Evolutionary conservation across 305 asterid species (phyloP).

Genomic region (Fraxinus ornus): DNA sequence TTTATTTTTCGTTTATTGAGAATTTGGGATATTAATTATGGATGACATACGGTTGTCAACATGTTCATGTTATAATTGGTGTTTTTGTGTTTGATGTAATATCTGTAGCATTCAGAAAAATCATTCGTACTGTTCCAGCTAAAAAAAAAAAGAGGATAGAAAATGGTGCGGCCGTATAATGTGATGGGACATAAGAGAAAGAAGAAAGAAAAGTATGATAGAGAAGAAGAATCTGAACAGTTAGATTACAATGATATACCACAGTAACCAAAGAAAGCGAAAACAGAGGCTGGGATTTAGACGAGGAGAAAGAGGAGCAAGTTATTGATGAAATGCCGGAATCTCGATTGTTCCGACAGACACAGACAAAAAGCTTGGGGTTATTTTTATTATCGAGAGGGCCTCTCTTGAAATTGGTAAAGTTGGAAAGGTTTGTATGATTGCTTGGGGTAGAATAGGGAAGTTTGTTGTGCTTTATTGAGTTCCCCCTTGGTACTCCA

Average conservation of each 20-base stretch:
- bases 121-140: slow-evolving; percentile 9
- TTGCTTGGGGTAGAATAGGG: background rate
- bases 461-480: background rate
- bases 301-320: slow-evolving; percentile 38
- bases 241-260: slow-evolving; percentile 30
- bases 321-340: slow-evolving; percentile 51
- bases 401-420: slow-evolving; percentile 90
- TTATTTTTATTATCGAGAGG: slow-evolving; percentile 74
- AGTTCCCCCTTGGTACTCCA: background rate
- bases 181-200: slow-evolving; percentile 81
- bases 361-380: slow-evolving; percentile 47
- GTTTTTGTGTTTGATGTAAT: too few species aligned
- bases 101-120: too few species aligned
- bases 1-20: too few species aligned
- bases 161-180: slow-evolving; percentile 56
- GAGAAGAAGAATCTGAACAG: slow-evolving; percentile 36
- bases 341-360: slow-evolving; percentile 52
- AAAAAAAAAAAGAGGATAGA: background rate
- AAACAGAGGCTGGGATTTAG: slow-evolving; percentile 33
- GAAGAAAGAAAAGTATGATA: slow-evolving; percentile 61
- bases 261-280: slow-evolving; percentile 42
- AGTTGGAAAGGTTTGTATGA: slow-evolving; percentile 78
- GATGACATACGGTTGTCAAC: too few species aligned
- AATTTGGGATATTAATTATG: too few species aligned
- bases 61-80: too few species aligned